These are phyloP conservation scores for Cornus kousa DNA, from an alignment of 148 eudicot genomes.

Conservation along the genomic window DNA sequence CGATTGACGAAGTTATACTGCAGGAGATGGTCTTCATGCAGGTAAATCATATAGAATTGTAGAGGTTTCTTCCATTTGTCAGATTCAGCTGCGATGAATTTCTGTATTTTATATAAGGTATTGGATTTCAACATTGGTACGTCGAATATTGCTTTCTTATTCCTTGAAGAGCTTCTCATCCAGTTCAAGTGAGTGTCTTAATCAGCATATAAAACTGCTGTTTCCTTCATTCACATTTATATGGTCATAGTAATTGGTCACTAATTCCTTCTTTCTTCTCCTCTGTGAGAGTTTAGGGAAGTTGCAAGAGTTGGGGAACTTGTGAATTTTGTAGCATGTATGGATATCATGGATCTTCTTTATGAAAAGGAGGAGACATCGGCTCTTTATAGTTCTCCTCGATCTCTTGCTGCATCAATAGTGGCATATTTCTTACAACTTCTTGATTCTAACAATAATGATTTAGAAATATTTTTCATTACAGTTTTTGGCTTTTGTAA, in stretches of 20 bases:
- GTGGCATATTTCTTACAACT: slow-evolving; percentile 33
- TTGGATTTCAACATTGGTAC: slow-evolving; percentile 67
- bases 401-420: slow-evolving; percentile 47
- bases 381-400: slow-evolving; percentile 36
- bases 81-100: background rate
- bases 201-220: background rate
- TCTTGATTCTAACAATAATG: background rate
- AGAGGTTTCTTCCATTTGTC: background rate
- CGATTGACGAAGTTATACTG: slow-evolving; percentile 17
- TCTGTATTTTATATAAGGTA: slow-evolving; percentile 28
- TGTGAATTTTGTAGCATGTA: slow-evolving; percentile 61
- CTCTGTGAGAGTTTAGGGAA: slow-evolving; percentile 28
- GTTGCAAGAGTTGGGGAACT: slow-evolving; percentile 60
- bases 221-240: background rate
- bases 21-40: slow-evolving; percentile 66
- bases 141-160: slow-evolving; percentile 37
- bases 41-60: slow-evolving; percentile 18
- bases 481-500: slow-evolving; percentile 3
- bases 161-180: slow-evolving; percentile 53
- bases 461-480: background rate
- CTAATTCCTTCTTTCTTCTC: slow-evolving; percentile 1
- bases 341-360: slow-evolving; percentile 80
- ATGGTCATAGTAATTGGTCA: background rate
- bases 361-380: slow-evolving; percentile 63
- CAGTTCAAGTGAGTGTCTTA: slow-evolving; percentile 44